These are phyloP conservation scores for Elsinoe fawcettii DNA, from an alignment of 2,329 filamentous ascomycete genomes.

Conservation along the genomic window DNA sequence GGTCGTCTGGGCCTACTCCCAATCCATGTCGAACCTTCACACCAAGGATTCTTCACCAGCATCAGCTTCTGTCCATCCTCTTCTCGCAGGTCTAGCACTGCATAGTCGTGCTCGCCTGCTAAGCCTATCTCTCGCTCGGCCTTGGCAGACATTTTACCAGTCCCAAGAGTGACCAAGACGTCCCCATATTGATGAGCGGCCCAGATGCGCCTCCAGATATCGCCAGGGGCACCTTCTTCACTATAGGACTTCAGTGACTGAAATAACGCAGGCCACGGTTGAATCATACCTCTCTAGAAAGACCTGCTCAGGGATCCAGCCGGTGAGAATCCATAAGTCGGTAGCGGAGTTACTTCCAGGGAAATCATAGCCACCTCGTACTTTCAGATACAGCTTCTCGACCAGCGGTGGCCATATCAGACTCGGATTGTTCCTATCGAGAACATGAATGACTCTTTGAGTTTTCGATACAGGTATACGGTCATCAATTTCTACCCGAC, in stretches of 20 bases:
- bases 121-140: slow-evolving; percentile 77
- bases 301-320: slow-evolving; percentile 94
- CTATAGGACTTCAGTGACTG: slow-evolving; percentile 33
- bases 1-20: slow-evolving; percentile 34
- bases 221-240: slow-evolving; percentile 67
- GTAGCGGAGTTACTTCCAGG: slow-evolving; percentile 95
- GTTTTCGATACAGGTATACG: slow-evolving; percentile 71
- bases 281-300: slow-evolving; percentile 64
- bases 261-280: too few species aligned
- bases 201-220: slow-evolving; percentile 70
- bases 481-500: slow-evolving; percentile 83
- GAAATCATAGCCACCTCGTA: slow-evolving; percentile 93
- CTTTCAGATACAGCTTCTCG: slow-evolving; percentile 94
- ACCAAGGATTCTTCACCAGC: slow-evolving; percentile 94
- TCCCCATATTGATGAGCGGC: slow-evolving; percentile 68
- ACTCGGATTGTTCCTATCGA: slow-evolving; percentile 73
- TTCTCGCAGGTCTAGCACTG: slow-evolving; percentile 71
- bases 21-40: slow-evolving; percentile 68
- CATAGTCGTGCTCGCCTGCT: slow-evolving; percentile 88
- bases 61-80: slow-evolving; percentile 57
- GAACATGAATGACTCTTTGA: slow-evolving; percentile 70
- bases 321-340: slow-evolving; percentile 83
- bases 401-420: slow-evolving; percentile 86
- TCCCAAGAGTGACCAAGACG: slow-evolving; percentile 83
- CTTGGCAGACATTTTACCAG: slow-evolving; percentile 66